phyloP scores from a whole-genome alignment of 257 asterid species.

The Salvia hispanica region DNA sequence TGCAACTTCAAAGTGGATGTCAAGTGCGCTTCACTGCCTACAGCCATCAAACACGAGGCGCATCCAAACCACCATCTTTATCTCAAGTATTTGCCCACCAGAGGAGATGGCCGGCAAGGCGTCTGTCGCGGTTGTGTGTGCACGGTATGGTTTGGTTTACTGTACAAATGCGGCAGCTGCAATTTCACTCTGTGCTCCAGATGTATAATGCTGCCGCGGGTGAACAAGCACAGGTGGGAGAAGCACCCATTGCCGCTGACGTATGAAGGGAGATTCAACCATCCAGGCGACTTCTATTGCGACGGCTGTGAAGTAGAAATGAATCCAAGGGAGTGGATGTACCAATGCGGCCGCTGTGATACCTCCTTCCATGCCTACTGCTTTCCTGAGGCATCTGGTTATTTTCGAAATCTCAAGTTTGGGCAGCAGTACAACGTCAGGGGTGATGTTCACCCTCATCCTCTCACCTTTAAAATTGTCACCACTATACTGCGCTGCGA shows the following conservation, averaged over 20 bases:
- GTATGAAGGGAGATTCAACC: neutral
- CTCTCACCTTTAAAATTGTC: neutral
- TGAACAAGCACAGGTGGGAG: neutral
- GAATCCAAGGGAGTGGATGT: neutral
- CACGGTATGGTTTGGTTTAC: too few relatives aligned
- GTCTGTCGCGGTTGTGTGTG: neutral
- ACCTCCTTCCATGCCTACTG: neutral
- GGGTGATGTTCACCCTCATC: neutral
- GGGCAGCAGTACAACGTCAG: neutral
- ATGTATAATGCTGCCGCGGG: neutral
- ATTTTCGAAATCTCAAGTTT: neutral
- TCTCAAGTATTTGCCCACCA: neutral
- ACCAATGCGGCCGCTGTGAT: neutral
- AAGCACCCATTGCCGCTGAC: constrained; percentile 9
- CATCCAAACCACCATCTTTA: constrained; percentile 5
- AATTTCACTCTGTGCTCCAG: neutral
- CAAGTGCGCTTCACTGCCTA: neutral
- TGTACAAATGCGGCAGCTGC: neutral
- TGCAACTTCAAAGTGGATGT: constrained; percentile 1
- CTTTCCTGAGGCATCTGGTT: neutral
- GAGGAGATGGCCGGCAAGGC: neutral
- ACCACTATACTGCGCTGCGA: neutral
- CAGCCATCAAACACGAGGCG: neutral
- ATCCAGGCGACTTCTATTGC: constrained; percentile 5
- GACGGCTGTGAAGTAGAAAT: constrained; percentile 1